These are phyloP conservation scores for Cyclotella atomus DNA, from an alignment of 108 stramenopile genomes.

Conservation along the genomic window DNA sequence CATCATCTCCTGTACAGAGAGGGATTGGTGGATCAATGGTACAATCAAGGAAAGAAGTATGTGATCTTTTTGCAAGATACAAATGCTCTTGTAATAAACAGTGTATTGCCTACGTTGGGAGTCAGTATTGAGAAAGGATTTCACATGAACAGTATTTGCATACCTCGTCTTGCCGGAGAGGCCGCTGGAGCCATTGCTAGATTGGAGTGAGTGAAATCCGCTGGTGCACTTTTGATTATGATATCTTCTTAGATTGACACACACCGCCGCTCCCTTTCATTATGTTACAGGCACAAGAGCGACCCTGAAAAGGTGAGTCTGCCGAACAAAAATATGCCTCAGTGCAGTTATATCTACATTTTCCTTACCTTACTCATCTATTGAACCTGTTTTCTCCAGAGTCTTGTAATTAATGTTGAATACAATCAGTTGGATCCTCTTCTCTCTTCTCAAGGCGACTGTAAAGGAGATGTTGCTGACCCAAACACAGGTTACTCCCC, in stretches of 20 bases:
- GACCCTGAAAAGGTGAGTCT: conserved; percentile 79
- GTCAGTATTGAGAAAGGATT: conserved; percentile 87
- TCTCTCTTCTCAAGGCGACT: conserved; percentile 79
- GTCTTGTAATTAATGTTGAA: conserved; percentile 97
- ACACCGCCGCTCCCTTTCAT: no score
- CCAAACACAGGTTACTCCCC: conserved; percentile 90
- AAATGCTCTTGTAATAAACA: conserved; percentile 96
- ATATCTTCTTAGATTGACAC: no score
- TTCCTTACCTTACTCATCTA: no score
- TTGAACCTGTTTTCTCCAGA: no score
- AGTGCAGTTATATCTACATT: no score
- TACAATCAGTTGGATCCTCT: conserved; percentile 98
- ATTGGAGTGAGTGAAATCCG: conserved; percentile 77
- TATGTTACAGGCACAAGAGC: conserved; percentile 72
- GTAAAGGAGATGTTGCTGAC: conserved; percentile 94
- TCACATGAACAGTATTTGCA: conserved; percentile 97
- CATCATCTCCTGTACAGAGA: conserved; percentile 91
- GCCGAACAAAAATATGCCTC: no score
- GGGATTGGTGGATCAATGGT: conserved; percentile 88
- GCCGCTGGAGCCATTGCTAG: conserved; percentile 98
- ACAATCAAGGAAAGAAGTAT: conserved; percentile 81
- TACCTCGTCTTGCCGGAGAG: conserved; percentile 96
- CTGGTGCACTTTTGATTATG: no score
- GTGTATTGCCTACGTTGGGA: conserved; percentile 93
- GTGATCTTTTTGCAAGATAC: conserved; percentile 99